Evolutionary conservation across 352 stramenopile genomes (phyloP).

Genomic region (Phytophthora tentaculata): DNA sequence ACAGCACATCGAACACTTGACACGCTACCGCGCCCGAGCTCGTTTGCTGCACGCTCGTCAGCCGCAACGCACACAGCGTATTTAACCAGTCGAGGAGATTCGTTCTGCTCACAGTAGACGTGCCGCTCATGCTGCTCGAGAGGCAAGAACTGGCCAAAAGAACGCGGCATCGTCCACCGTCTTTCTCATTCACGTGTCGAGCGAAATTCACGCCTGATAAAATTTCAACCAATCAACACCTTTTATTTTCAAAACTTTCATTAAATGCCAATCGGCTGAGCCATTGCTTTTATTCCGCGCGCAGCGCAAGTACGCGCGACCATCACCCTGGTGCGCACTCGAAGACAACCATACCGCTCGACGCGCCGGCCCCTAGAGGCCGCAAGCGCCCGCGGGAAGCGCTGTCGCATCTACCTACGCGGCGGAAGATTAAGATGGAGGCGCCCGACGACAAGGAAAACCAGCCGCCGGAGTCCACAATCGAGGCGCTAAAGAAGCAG

Average conservation of each 20-base stretch:
- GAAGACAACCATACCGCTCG: slow-evolving; percentile 19
- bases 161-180: slow-evolving; percentile 1
- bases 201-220: neutral
- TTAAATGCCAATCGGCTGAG: slow-evolving; percentile 8
- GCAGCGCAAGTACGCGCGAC: slow-evolving; percentile 9
- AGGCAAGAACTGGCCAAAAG: neutral
- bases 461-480: slow-evolving; percentile 24
- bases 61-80: slow-evolving; percentile 87
- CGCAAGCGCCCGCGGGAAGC: slow-evolving; percentile 45
- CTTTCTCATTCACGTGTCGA: neutral
- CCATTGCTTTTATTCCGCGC: slow-evolving; percentile 8
- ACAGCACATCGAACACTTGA: slow-evolving; percentile 95
- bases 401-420: slow-evolving; percentile 23
- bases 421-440: slow-evolving; percentile 41
- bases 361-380: slow-evolving; percentile 16
- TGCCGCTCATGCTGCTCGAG: slow-evolving; percentile 34
- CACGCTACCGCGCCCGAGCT: slow-evolving; percentile 94
- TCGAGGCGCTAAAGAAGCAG: slow-evolving; percentile 23
- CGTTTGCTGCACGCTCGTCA: slow-evolving; percentile 97
- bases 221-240: slow-evolving; percentile 4
- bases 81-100: slow-evolving; percentile 99
- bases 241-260: neutral
- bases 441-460: slow-evolving; percentile 52
- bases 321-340: slow-evolving; percentile 21
- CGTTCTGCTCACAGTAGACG: slow-evolving; percentile 92